Evolutionary conservation across 192 early-diverging fungal species (phyloP), one percentile per base, ranked within the genome.

Genomic region (Rhizophagus clarus): DNA sequence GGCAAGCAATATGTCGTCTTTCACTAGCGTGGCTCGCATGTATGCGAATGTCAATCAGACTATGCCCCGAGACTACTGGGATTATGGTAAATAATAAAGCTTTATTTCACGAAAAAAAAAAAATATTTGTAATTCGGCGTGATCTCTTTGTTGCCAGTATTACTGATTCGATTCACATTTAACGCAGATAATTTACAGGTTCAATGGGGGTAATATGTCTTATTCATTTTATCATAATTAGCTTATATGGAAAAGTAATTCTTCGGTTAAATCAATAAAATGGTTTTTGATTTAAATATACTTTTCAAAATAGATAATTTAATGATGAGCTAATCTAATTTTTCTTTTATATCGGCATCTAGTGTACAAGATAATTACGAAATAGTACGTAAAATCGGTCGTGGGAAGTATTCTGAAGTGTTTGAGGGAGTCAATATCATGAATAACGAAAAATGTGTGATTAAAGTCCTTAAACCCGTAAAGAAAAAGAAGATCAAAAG

Each of bases 401-500:
- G 98, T 72, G 98, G 98, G 67, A 99, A 99, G 87, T 99, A 99
- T 90, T 97, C 95, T 2, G 98, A 99, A 83, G 98, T 99, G 29
- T 99, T 99, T 90, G 97, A 99, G 86, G 98, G 97, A n/a, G 89
- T 97, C 86, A 97, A 97, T 86, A 88, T 96, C 29, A 88, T 89
- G 74, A 97, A 94, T 85, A 86, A 92, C 72, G 86, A 90, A 75
- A 92, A 97, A 81, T 98, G 98, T 87, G 95, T 97, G 79, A 99
- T 99, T 90, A 99, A 99, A 89, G 98, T 97, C 17, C 88, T 99
- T 68, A 99, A 99, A 89, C 98, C 98, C 5, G 96, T 99, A 81
- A 99, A 99, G 90, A 99, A 99, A 92, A 98, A 98, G 94, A 99
- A 99, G 90, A 99, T 99, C 82, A 98, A 98, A 91, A 90, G 98